Evolutionary conservation across 1,139 yeast genomes (phyloP).

Genomic region (Sugiyamaella grinbergsii): DNA sequence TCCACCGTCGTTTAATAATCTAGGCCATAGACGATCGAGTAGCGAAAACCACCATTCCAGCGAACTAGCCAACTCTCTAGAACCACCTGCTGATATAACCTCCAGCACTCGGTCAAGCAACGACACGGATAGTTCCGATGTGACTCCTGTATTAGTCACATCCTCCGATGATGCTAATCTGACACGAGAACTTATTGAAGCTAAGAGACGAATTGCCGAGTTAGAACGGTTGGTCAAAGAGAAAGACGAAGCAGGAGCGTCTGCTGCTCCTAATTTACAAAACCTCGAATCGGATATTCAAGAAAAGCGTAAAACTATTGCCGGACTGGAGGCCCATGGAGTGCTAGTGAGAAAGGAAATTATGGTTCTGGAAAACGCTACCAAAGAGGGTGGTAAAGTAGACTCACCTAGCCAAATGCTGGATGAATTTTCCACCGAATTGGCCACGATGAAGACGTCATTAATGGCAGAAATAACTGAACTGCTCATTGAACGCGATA

Average conservation of each 20-base stretch:
- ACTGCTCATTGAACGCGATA: slow-evolving; percentile 39
- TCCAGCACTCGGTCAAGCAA: background rate
- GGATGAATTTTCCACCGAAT: slow-evolving; percentile 35
- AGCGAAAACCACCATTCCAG: slow-evolving; percentile 17
- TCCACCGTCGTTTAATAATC: background rate
- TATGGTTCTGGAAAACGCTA: slow-evolving; percentile 33
- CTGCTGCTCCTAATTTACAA: slow-evolving; percentile 18
- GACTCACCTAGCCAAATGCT: slow-evolving; percentile 32
- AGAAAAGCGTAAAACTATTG: slow-evolving; percentile 42
- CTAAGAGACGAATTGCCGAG: slow-evolving; percentile 40
- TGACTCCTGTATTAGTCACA: slow-evolving; percentile 2
- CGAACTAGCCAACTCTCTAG: slow-evolving; percentile 10
- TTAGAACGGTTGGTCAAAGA: slow-evolving; percentile 37
- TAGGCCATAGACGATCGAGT: slow-evolving; percentile 19
- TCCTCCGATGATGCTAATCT: slow-evolving; percentile 20
- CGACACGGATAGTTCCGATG: background rate
- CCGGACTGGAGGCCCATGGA: slow-evolving; percentile 42
- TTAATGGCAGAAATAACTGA: slow-evolving; percentile 41
- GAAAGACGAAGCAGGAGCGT: slow-evolving; percentile 26
- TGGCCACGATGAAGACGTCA: slow-evolving; percentile 34
- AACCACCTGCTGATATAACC: slow-evolving; percentile 20
- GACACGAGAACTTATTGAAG: slow-evolving; percentile 34
- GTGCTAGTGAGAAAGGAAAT: slow-evolving; percentile 40
- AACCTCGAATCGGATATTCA: slow-evolving; percentile 35
- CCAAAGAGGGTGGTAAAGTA: slow-evolving; percentile 24